Conservation (phyloP, 331 rosid species). For the Arachis monticola region DNA sequence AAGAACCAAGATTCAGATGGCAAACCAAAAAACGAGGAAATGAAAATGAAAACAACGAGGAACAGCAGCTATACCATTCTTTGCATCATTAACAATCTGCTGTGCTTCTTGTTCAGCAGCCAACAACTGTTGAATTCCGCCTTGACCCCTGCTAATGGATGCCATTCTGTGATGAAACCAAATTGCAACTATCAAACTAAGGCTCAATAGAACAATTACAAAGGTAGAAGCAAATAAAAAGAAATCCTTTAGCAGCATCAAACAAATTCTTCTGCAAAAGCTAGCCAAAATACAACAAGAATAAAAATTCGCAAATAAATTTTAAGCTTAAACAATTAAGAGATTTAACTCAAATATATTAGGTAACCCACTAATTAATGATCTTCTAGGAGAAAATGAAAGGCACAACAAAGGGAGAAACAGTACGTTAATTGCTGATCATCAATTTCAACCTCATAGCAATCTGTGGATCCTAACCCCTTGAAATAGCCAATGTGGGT, state of each 20-base stretch:
- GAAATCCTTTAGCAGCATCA: not conserved
- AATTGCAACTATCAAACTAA: not conserved
- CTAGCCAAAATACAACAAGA: too few relatives aligned
- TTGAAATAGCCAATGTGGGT: not conserved
- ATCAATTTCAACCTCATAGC: slow-evolving; percentile 3
- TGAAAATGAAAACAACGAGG: not conserved
- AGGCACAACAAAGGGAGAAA: not conserved
- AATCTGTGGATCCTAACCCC: not conserved
- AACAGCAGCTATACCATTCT: slow-evolving; percentile 57
- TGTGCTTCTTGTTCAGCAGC: slow-evolving; percentile 42
- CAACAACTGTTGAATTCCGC: slow-evolving; percentile 84
- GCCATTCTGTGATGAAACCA: slow-evolving; percentile 59
- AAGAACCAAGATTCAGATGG: not conserved
- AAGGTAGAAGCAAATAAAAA: not conserved
- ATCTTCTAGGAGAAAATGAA: slow-evolving; percentile 7
- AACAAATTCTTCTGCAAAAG: not conserved
- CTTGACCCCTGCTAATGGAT: slow-evolving; percentile 66
- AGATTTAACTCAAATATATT: not conserved
- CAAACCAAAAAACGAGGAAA: not conserved
- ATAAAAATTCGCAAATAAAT: too few relatives aligned
- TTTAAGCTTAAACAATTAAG: not conserved
- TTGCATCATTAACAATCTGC: slow-evolving; percentile 81
- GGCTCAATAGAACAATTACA: not conserved
- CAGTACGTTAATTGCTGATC: not conserved
- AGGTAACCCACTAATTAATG: not conserved